Conservation (phyloP, 176 grass and related monocot genomes). For the Thalia dealbata region DNA sequence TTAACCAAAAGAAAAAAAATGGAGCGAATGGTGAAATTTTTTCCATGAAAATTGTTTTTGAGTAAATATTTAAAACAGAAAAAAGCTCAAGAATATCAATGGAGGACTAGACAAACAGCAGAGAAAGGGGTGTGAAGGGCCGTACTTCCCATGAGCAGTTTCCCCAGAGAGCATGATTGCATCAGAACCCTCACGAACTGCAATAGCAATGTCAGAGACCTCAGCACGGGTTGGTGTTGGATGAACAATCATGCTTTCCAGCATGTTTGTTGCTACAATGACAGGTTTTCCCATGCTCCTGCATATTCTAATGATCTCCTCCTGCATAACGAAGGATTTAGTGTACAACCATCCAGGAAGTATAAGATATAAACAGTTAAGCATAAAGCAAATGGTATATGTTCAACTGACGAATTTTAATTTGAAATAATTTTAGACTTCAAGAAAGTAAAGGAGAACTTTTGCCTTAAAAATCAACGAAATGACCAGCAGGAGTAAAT, state of each 20-base stretch:
- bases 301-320: slow-evolving; percentile 96
- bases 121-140: neutral
- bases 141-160: slow-evolving; percentile 99
- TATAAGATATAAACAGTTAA: too few species aligned
- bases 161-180: slow-evolving; percentile 99
- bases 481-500: too few species aligned
- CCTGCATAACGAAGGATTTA: slow-evolving; percentile 33
- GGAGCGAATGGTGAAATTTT: too few species aligned
- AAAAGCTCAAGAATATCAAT: neutral
- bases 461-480: too few species aligned
- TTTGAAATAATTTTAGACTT: too few species aligned
- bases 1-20: too few species aligned
- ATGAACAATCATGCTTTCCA: slow-evolving; percentile 99
- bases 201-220: slow-evolving; percentile 97
- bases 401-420: too few species aligned
- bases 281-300: slow-evolving; percentile 99
- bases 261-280: slow-evolving; percentile 98
- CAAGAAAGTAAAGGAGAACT: too few species aligned
- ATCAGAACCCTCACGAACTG: slow-evolving; percentile 95
- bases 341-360: neutral
- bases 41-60: too few species aligned
- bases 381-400: too few species aligned
- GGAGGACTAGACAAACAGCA: neutral
- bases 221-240: slow-evolving; percentile 94
- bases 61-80: neutral